Evolutionary conservation across 257 asterid genomes (phyloP).

Genomic region (Nicotiana knightiana): DNA sequence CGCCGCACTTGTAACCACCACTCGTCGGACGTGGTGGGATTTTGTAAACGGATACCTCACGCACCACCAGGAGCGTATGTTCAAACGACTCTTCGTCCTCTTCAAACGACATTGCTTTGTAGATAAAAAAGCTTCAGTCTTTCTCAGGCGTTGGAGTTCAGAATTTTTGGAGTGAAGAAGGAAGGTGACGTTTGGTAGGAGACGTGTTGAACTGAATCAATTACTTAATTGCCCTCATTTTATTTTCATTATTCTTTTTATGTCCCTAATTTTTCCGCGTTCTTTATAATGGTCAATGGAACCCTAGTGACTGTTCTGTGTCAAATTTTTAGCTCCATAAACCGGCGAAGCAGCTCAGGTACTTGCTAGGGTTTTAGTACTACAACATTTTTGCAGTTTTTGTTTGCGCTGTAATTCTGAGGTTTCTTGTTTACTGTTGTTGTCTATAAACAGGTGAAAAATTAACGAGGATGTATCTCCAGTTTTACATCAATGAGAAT

Average conservation of each 20-base stretch:
- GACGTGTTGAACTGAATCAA: background rate
- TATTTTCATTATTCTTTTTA: background rate
- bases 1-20: constrained; percentile 99
- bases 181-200: background rate
- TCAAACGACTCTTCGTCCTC: constrained; percentile 83
- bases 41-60: constrained; percentile 88
- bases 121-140: background rate
- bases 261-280: background rate
- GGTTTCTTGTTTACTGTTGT: background rate
- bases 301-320: background rate
- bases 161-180: background rate
- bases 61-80: constrained; percentile 91
- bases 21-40: constrained; percentile 94
- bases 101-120: constrained; percentile 59
- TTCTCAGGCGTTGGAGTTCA: background rate
- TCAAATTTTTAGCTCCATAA: background rate
- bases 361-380: background rate
- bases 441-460: background rate
- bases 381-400: background rate
- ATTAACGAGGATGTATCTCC: constrained; percentile 38
- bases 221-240: background rate
- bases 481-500: constrained; percentile 47
- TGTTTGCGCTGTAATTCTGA: background rate
- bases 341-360: background rate
- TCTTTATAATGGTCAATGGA: background rate